Conservation (phyloP, 192 early-diverging fungal species). For the Backusella parvicylindrica region DNA sequence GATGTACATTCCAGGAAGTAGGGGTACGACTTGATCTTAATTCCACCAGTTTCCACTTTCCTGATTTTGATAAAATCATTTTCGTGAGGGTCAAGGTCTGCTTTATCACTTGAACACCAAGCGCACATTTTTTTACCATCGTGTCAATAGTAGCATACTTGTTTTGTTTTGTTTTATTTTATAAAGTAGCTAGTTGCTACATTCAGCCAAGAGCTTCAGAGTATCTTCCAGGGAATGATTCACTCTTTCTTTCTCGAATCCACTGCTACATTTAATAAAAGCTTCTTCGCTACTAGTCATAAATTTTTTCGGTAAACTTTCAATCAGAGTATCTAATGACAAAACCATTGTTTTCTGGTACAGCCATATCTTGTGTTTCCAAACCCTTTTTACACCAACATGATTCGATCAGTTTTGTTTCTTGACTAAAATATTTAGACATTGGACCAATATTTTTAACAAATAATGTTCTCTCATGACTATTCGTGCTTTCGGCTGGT, state of each 20-base stretch:
- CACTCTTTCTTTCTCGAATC: conserved; percentile 3
- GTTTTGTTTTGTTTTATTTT: conserved; percentile 1
- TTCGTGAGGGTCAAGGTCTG: background rate
- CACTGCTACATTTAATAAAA: conserved; percentile 2
- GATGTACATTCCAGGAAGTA: background rate
- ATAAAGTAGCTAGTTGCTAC: conserved; percentile 1
- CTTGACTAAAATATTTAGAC: no score
- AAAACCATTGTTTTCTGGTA: background rate
- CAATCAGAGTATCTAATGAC: background rate
- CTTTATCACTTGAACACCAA: no score
- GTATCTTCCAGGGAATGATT: background rate
- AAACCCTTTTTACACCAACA: background rate
- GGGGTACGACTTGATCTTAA: background rate
- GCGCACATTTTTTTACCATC: background rate
- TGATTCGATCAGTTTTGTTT: background rate
- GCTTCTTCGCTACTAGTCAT: background rate
- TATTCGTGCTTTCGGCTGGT: no score
- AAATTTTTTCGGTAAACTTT: background rate
- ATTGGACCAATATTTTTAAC: no score
- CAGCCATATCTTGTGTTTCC: background rate
- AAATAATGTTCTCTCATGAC: no score
- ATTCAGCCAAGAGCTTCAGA: background rate
- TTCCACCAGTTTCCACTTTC: background rate
- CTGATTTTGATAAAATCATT: background rate
- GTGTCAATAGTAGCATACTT: conserved; percentile 3